Conservation (phyloP, 1,284 basidiomycete species). For the Pascua sp. region DNA sequence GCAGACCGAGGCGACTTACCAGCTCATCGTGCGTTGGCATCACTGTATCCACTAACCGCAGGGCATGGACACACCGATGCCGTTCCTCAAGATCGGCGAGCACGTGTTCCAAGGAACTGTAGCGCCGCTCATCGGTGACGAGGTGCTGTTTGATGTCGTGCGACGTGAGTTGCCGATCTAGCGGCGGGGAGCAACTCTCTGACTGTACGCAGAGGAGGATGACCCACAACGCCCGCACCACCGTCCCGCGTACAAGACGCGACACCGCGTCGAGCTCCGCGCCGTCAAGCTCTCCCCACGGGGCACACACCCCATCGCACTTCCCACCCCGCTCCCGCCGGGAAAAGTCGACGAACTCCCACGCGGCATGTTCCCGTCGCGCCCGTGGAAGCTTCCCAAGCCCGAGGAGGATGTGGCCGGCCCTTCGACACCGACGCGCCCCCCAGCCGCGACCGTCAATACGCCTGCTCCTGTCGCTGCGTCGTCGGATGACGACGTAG, state of each 20-base stretch:
- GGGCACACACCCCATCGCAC: neutral
- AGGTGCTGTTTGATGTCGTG: conserved; percentile 40
- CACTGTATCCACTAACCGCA: conserved; percentile 7
- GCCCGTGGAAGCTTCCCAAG: conserved; percentile 1
- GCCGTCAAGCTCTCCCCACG: conserved; percentile 25
- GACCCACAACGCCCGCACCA: conserved; percentile 31
- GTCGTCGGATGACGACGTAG: neutral
- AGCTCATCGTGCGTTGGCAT: conserved; percentile 36
- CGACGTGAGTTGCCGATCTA: conserved; percentile 26
- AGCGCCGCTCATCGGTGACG: conserved; percentile 42
- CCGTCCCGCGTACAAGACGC: conserved; percentile 28
- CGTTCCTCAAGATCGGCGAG: conserved; percentile 46
- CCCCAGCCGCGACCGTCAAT: too few relatives aligned
- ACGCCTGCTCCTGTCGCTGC: neutral
- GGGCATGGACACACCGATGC: conserved; percentile 46
- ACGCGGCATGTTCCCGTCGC: conserved; percentile 15
- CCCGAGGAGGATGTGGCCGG: neutral
- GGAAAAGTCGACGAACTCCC: neutral
- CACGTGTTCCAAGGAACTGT: conserved; percentile 42
- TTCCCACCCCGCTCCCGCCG: neutral
- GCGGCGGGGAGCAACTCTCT: neutral
- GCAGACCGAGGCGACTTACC: conserved; percentile 36
- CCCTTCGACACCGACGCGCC: too few relatives aligned
- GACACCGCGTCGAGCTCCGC: conserved; percentile 32
- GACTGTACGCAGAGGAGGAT: conserved; percentile 22